These are phyloP conservation scores for Cyclotella cryptica DNA, from an alignment of 108 stramenopile species.

Conservation along the genomic window DNA sequence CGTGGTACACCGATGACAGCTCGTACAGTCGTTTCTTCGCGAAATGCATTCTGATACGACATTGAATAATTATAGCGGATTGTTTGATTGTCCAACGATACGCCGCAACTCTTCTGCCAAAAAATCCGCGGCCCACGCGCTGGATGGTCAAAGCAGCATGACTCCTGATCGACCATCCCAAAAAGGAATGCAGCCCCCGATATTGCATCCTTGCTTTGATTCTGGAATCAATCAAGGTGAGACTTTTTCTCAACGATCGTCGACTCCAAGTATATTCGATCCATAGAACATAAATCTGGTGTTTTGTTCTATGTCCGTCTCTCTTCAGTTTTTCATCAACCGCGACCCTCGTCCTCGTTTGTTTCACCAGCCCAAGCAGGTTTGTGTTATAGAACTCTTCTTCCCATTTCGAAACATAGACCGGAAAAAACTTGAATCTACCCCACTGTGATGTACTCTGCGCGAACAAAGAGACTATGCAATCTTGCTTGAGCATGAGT, in stretches of 20 bases:
- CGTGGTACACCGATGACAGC: conserved; percentile 10
- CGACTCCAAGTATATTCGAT: conserved; percentile 11
- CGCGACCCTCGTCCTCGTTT: conserved; percentile 11
- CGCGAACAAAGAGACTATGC: conserved; percentile 13
- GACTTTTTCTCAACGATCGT: conserved; percentile 12
- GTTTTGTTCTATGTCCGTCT: conserved; percentile 13
- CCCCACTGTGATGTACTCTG: conserved; percentile 27
- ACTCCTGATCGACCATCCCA: conserved; percentile 7
- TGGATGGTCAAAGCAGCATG: conserved; percentile 26
- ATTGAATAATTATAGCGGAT: conserved; percentile 33
- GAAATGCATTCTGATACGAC: conserved; percentile 26
- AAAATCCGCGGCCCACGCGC: conserved; percentile 25
- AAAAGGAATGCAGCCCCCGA: conserved; percentile 26
- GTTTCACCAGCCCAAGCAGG: conserved; percentile 15
- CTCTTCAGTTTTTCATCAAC: conserved; percentile 30
- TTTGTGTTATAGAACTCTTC: conserved; percentile 24
- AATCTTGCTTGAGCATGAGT: conserved; percentile 26
- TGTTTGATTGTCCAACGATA: conserved; percentile 4
- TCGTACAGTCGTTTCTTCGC: conserved; percentile 11
- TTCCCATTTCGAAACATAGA: conserved; percentile 35
- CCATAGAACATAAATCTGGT: conserved; percentile 11
- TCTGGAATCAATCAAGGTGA: conserved; percentile 17
- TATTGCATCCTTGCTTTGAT: background rate
- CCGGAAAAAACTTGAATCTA: conserved; percentile 17
- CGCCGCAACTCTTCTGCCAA: conserved; percentile 24